Evolutionary conservation across 176 grass and related monocot species (phyloP), one percentile per base, ranked within the genome.

Genomic region (Puya raimondii): DNA sequence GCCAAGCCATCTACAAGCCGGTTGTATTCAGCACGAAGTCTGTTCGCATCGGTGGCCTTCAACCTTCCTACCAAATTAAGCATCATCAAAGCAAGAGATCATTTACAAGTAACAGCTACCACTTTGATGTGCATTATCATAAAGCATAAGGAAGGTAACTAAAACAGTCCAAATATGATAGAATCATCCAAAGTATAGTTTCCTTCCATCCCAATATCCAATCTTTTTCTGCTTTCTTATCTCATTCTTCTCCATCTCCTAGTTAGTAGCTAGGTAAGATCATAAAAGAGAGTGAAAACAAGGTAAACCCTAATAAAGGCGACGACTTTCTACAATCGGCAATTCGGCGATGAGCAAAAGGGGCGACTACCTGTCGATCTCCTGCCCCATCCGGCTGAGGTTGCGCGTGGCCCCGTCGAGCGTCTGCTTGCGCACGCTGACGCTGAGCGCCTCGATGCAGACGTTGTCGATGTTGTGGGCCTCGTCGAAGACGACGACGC

Each of bases 401-500:
- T 96, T 96, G 23, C 93, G 71, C 14, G 80, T 77, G 0, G 93
- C 88, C 0, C 93, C 93, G 15, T 96, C 93, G 1, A 92, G 74
- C 3, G 88, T 96, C 81, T 96, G 86, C 71, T 91, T 88, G 52
- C 93, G 79, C 49, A 96, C 76, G 65, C 89, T 96, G 58, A 96
- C 89, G 1, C 93, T 96, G 5, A 92, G 79, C 4, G 86, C 86
- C 74, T 96, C 86, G 14, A 96, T 96, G 65, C 93, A 96, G 50
- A 96, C 93, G 47, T 96, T 96, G 17, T 96, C 93, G 1, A 96
- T 96, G 73, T 96, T 96, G 53, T 96, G 93, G 2, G 93, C 93
- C 74, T 96, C 93, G n/a, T 96, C 93, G 7, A 96, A 96, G 4
- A 96, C 84, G 1, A 96, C 61, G 0, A 96, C 88, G 8, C 88